Conservation (phyloP, 2,329 filamentous ascomycete genomes). For the Berkeleyomyces rouxiae region DNA sequence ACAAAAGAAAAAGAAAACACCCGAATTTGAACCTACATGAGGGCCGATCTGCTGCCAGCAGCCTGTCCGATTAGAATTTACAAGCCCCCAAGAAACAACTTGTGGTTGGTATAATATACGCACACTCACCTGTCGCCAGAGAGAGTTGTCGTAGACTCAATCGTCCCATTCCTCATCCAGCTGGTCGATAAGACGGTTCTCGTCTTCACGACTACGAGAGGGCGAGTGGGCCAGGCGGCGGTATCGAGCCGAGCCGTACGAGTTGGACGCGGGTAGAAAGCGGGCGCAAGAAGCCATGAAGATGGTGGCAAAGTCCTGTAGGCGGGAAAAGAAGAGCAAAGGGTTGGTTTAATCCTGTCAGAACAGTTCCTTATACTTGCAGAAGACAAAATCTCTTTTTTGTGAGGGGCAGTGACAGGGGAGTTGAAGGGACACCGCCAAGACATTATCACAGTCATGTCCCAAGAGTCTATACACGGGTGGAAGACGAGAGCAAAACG, state of each 20-base stretch:
- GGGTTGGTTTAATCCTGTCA: not conserved
- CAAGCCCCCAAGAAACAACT: not conserved
- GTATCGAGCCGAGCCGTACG: conserved; percentile 40
- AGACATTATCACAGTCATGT: no score
- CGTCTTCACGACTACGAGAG: conserved; percentile 50
- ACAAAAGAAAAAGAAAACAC: not conserved
- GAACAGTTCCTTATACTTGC: not conserved
- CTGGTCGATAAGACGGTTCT: conserved; percentile 89
- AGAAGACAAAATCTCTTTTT: not conserved
- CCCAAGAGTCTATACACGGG: no score
- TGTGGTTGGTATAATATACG: no score
- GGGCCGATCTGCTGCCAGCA: not conserved
- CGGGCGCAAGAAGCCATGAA: conserved; percentile 52
- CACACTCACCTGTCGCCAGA: not conserved
- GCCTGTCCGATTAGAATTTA: no score
- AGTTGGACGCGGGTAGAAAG: conserved; percentile 35
- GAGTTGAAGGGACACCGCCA: not conserved
- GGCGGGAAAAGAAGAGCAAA: not conserved
- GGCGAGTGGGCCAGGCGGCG: conserved; percentile 41
- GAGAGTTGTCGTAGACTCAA: conserved; percentile 19
- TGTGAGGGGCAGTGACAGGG: not conserved
- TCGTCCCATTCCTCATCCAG: conserved; percentile 97
- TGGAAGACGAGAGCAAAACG: not conserved
- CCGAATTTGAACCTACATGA: not conserved
- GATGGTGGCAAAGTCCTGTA: conserved; percentile 49